These are phyloP conservation scores for Mortierella alpina DNA, from an alignment of 192 early-diverging fungal genomes.

Conservation along the genomic window DNA sequence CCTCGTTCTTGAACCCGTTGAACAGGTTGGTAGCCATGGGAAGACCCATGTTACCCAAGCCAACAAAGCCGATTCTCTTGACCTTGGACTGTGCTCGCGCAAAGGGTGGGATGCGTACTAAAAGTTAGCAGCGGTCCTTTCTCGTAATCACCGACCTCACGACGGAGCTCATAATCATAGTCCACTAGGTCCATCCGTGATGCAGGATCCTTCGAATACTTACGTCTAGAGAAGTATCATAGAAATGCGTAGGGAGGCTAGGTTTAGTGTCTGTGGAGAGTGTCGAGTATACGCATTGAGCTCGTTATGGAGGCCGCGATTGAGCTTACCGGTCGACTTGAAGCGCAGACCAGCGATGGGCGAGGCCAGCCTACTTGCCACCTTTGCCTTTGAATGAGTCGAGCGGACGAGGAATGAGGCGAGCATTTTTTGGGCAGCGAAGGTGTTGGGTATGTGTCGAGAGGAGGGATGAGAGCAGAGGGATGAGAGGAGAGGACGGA, in stretches of 20 bases:
- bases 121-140: not conserved
- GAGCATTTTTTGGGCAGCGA: slow-evolving; percentile 15
- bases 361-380: slow-evolving; percentile 17
- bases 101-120: not conserved
- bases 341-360: slow-evolving; percentile 37
- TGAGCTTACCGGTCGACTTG: slow-evolving; percentile 46
- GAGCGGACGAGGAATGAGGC: slow-evolving; percentile 54
- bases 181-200: not conserved
- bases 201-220: not conserved
- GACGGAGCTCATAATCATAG: slow-evolving; percentile 6
- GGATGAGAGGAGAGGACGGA: not conserved
- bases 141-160: not conserved
- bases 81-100: slow-evolving; percentile 36
- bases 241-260: not conserved
- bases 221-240: slow-evolving; percentile 12
- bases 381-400: slow-evolving; percentile 20
- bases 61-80: slow-evolving; percentile 84
- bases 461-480: slow-evolving; percentile 1
- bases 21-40: slow-evolving; percentile 92
- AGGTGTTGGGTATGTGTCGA: not conserved
- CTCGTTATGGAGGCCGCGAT: not conserved
- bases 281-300: not conserved
- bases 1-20: slow-evolving; percentile 60
- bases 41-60: slow-evolving; percentile 92
- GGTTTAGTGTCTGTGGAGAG: not conserved